These are phyloP conservation scores for Claviceps pazoutovae DNA, from an alignment of 2,329 filamentous ascomycete genomes.

Conservation along the genomic window DNA sequence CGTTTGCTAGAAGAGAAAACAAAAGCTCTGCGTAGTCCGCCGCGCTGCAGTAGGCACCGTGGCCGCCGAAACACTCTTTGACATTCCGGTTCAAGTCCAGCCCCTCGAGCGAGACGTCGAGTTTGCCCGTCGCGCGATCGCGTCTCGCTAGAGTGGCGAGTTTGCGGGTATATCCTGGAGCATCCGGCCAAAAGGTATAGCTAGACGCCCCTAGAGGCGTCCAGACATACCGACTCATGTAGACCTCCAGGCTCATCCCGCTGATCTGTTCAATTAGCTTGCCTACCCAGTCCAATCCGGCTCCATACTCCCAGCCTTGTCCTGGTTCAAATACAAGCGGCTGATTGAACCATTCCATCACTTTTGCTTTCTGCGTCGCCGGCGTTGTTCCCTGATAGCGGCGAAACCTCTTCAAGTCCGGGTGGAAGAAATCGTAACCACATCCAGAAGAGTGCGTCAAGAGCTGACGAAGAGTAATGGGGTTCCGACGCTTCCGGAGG, in stretches of 20 bases:
- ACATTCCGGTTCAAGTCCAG: background rate
- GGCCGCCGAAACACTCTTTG: background rate
- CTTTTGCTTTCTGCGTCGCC: background rate
- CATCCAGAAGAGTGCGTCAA: slow-evolving; percentile 37
- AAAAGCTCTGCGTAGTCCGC: background rate
- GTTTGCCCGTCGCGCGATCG: background rate
- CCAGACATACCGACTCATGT: slow-evolving; percentile 20
- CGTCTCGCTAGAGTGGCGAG: background rate
- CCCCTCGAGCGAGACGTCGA: background rate
- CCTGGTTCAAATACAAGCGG: slow-evolving; percentile 31
- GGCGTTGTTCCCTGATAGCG: background rate
- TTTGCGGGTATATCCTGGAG: background rate
- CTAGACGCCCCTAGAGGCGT: background rate
- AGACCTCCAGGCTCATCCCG: slow-evolving; percentile 26
- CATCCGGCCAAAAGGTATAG: background rate
- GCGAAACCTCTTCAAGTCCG: background rate
- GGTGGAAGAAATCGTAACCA: slow-evolving; percentile 29
- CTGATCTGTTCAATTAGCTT: slow-evolving; percentile 34
- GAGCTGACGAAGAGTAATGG: slow-evolving; percentile 36
- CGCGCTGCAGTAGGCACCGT: background rate
- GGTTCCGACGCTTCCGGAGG: slow-evolving; percentile 16
- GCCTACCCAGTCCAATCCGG: slow-evolving; percentile 38
- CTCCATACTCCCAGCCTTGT: slow-evolving; percentile 34
- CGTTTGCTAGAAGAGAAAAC: slow-evolving; percentile 18
- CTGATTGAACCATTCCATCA: slow-evolving; percentile 22